Evolutionary conservation across 2,329 filamentous ascomycete genomes (phyloP).

Genomic region (Exophiala mesophila): DNA sequence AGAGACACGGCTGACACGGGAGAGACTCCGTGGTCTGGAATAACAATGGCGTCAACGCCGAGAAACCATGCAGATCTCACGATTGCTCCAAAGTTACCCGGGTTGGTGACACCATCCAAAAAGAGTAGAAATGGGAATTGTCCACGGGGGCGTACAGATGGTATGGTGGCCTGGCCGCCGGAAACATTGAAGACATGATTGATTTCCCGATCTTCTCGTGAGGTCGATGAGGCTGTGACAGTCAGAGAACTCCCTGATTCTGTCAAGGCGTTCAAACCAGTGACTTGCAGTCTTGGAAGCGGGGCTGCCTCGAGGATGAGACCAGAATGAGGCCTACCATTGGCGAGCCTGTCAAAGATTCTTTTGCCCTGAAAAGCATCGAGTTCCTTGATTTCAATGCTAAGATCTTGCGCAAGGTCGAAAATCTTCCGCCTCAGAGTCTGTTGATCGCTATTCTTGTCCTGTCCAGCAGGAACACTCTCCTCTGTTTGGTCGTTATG

Average conservation of each 20-base stretch:
- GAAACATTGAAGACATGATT: conserved; percentile 55
- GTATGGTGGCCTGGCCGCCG: conserved; percentile 7
- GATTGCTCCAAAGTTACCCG: conserved; percentile 85
- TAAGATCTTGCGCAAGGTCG: conserved; percentile 11
- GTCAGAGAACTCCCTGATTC: conserved; percentile 51
- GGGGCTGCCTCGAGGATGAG: conserved; percentile 82
- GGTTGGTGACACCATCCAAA: conserved; percentile 59
- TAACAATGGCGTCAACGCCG: conserved; percentile 77
- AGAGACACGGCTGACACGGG: conserved; percentile 70
- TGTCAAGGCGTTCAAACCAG: conserved; percentile 50
- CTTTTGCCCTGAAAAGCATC: conserved; percentile 53
- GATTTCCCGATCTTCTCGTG: conserved; percentile 65
- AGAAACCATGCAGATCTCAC: conserved; percentile 84
- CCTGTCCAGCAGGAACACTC: conserved; percentile 1
- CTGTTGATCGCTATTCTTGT: conserved; percentile 1
- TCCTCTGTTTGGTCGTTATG: conserved; percentile 6
- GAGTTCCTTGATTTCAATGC: conserved; percentile 11
- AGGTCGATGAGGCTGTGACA: conserved; percentile 61
- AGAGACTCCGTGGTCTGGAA: conserved; percentile 69
- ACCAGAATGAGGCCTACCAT: conserved; percentile 81
- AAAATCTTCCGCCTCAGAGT: conserved; percentile 9
- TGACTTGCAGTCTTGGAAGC: conserved; percentile 65
- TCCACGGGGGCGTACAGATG: conserved; percentile 13
- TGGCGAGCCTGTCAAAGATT: conserved; percentile 77
- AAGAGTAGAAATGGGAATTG: conserved; percentile 41